phyloP scores from a whole-genome alignment of 352 stramenopile species.

The Phytophthora idaei region DNA sequence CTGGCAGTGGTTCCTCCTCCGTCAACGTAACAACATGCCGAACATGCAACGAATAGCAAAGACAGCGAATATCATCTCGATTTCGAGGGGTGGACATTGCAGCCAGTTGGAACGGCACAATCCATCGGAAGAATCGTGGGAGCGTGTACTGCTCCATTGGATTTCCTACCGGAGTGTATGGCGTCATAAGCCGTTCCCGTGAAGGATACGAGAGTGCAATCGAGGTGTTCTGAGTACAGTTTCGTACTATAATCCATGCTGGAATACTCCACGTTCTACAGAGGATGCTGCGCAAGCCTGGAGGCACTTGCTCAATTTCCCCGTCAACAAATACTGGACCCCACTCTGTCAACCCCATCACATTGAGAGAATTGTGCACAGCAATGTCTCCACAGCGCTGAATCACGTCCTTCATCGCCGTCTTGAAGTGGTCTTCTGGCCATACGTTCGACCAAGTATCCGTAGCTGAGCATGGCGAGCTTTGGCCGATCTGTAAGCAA shows the following conservation, averaged over 20 bases:
- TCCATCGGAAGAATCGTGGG: slow-evolving; percentile 55
- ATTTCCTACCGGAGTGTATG: background rate
- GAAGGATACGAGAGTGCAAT: slow-evolving; percentile 18
- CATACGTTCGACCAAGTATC: slow-evolving; percentile 16
- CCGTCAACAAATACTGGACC: slow-evolving; percentile 34
- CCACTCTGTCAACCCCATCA: slow-evolving; percentile 38
- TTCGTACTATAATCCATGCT: slow-evolving; percentile 20
- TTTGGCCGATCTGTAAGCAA: slow-evolving; percentile 28
- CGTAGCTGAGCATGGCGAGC: slow-evolving; percentile 49
- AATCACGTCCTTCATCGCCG: background rate
- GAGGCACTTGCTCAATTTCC: slow-evolving; percentile 39
- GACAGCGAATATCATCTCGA: slow-evolving; percentile 35
- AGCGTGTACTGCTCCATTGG: slow-evolving; percentile 23
- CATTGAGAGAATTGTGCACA: slow-evolving; percentile 26
- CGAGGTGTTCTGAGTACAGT: slow-evolving; percentile 1
- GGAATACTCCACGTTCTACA: slow-evolving; percentile 34
- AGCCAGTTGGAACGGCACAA: slow-evolving; percentile 48
- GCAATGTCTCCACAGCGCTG: slow-evolving; percentile 27
- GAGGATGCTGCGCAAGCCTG: slow-evolving; percentile 19
- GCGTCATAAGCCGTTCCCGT: slow-evolving; percentile 11
- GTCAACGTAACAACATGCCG: slow-evolving; percentile 50
- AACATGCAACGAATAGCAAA: slow-evolving; percentile 36
- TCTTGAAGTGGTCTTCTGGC: slow-evolving; percentile 1
- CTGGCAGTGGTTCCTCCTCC: slow-evolving; percentile 39
- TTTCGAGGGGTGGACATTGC: slow-evolving; percentile 50